Evolutionary conservation across 2,329 filamentous ascomycete species (phyloP), one percentile per base, ranked within the genome.

Genomic region (Colletotrichum euphorbiae): DNA sequence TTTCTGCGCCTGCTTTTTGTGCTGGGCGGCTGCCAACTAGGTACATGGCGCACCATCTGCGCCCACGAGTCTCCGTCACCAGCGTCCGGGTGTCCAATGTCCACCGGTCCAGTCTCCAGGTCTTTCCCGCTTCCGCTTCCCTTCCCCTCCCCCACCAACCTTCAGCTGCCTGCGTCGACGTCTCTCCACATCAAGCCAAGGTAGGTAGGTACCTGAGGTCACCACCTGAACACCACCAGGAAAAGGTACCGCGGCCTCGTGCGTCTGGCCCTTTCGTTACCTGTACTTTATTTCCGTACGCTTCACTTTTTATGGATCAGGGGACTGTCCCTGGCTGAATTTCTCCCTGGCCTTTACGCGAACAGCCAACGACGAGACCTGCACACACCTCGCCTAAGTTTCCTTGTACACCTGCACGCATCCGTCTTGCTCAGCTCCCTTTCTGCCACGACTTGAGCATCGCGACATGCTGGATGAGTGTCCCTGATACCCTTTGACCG

Each of bases 281-380:
- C n/a, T 4, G 31, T 52, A 17, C 48, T 28, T 19, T 21, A 31
- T 45, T 5, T 5, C 24, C 24, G 4, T 24, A 57, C 64, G 64
- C 59, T 63, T 63, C 64, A 58, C 46, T 46, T 51, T 38, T 56
- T 60, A 63, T 67, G 58, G 43, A 43, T 57, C 64, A 57, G 24
- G 51, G 64, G 36, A 62, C 58, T 38, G 40, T 40, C 33, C 42
- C 52, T 50, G 31, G 19, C 54, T 24, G 56, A 59, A 33, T 43
- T 48, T 57, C 31, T 50, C 13, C n/a, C 54, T 50, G 33, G 60
- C 17, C 28, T n/a, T 17, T 57, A 38, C 60, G 48, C 56, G 11
- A 42, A 42, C 56, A 48, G 21, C 31, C 31, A 24, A 5, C 31
- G 13, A 24, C 51, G 8, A n/a, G 21, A 19, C 15, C 33, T 63